These are phyloP conservation scores for Silene vulgaris DNA, from an alignment of 179 eudicot genomes.

Conservation along the genomic window DNA sequence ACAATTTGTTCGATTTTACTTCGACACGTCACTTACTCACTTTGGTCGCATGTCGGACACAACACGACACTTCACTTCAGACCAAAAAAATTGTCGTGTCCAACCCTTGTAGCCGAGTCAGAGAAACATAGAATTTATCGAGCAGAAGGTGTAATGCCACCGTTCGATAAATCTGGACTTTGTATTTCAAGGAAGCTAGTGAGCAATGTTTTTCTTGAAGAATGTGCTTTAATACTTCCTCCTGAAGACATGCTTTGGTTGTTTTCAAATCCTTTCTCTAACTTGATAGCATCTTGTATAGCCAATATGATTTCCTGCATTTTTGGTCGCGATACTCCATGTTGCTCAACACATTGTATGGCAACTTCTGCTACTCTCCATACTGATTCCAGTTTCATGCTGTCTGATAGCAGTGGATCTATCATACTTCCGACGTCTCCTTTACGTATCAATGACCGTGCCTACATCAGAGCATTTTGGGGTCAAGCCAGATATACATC, in stretches of 20 bases:
- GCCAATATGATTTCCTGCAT: constrained; percentile 89
- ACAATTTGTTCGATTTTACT: not conserved
- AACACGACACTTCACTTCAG: no score
- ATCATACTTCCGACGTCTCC: constrained; percentile 86
- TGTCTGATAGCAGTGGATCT: constrained; percentile 61
- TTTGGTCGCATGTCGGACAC: no score
- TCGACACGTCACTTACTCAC: no score
- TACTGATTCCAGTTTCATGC: constrained; percentile 66
- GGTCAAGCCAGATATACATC: no score
- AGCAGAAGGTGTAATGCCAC: constrained; percentile 59
- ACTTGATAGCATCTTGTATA: constrained; percentile 81
- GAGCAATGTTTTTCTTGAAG: constrained; percentile 69
- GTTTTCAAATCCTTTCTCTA: constrained; percentile 60
- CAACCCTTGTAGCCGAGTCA: no score
- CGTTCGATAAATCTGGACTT: constrained; percentile 74
- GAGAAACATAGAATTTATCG: constrained; percentile 36
- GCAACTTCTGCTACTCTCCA: constrained; percentile 96
- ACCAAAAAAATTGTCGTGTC: no score
- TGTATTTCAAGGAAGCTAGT: constrained; percentile 84
- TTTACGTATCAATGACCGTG: constrained; percentile 83
- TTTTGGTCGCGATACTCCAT: constrained; percentile 61
- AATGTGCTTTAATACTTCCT: constrained; percentile 46
- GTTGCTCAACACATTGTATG: constrained; percentile 73
- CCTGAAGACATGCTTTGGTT: constrained; percentile 40
- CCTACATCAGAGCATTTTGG: constrained; percentile 35